Percentiles rank a stretch among this genome's conserved stretches.
phyloP scores from a whole-genome alignment of 2,329 filamentous ascomycete species.

The Talaromyces funiculosus region DNA sequence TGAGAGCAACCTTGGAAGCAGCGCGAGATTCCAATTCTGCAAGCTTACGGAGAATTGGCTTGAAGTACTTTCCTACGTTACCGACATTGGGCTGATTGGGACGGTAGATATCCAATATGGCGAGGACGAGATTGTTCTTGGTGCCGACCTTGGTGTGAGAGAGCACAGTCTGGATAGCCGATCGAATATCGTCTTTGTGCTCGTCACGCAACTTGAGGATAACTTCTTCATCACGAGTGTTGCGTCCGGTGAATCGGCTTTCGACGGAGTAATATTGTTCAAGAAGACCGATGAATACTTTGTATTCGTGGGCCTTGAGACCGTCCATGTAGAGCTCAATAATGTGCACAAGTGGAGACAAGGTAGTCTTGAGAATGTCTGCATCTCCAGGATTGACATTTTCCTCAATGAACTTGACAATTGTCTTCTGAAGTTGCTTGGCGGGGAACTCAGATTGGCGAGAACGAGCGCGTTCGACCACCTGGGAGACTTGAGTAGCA shows the following conservation, averaged over 20 bases:
- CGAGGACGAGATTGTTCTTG: slow-evolving; percentile 90
- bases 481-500: slow-evolving; percentile 71
- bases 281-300: slow-evolving; percentile 72
- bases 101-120: slow-evolving; percentile 87
- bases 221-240: slow-evolving; percentile 84
- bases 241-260: slow-evolving; percentile 77
- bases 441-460: slow-evolving; percentile 85
- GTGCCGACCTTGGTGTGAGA: slow-evolving; percentile 88
- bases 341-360: slow-evolving; percentile 71
- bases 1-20: slow-evolving; percentile 93
- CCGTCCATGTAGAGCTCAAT: slow-evolving; percentile 78
- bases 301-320: slow-evolving; percentile 83
- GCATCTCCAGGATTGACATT: slow-evolving; percentile 69
- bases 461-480: slow-evolving; percentile 75
- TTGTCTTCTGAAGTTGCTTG: slow-evolving; percentile 75
- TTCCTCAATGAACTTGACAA: slow-evolving; percentile 84
- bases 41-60: slow-evolving; percentile 72
- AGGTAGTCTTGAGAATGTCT: slow-evolving; percentile 63
- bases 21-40: slow-evolving; percentile 82
- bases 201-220: slow-evolving; percentile 90
- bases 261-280: slow-evolving; percentile 79
- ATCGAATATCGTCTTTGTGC: slow-evolving; percentile 84
- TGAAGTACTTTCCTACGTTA: slow-evolving; percentile 83
- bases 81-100: slow-evolving; percentile 89
- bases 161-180: slow-evolving; percentile 81